phyloP scores from a whole-genome alignment of 768 basidiomycete species.

The Lentinula lateritia region DNA sequence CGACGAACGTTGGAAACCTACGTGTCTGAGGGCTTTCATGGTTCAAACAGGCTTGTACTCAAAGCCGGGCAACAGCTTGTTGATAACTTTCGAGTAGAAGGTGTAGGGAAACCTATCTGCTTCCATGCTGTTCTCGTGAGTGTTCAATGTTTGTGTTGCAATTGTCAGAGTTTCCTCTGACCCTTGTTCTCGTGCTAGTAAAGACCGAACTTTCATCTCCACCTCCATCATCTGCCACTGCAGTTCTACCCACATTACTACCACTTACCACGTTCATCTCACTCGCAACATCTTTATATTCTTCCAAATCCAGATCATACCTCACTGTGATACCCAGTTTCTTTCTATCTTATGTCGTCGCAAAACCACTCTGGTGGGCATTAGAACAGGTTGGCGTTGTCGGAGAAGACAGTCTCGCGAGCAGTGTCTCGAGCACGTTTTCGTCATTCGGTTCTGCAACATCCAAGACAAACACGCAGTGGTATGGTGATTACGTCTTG shows the following conservation, averaged over 20 bases:
- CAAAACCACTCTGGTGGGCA: constrained; percentile 83
- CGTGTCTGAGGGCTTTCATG: constrained; percentile 54
- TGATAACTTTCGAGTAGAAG: constrained; percentile 58
- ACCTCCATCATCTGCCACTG: constrained; percentile 8
- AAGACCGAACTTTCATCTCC: constrained; percentile 61
- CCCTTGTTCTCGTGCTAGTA: constrained; percentile 4
- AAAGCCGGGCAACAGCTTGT: constrained; percentile 47
- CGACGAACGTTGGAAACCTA: constrained; percentile 55
- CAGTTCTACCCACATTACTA: constrained; percentile 26
- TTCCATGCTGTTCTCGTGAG: constrained; percentile 72
- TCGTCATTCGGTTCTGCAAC: constrained; percentile 11
- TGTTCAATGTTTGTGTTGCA: constrained; percentile 10
- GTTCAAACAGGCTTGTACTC: constrained; percentile 52
- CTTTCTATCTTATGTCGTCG: constrained; percentile 65
- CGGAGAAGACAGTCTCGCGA: constrained; percentile 41
- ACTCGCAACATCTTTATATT: constrained; percentile 57
- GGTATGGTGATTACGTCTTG: constrained; percentile 71
- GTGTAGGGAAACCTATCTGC: constrained; percentile 71
- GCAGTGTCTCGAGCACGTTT: constrained; percentile 19
- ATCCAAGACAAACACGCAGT: constrained; percentile 37
- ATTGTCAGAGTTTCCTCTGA: background rate
- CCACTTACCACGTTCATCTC: constrained; percentile 50
- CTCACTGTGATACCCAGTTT: constrained; percentile 45
- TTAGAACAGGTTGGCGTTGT: constrained; percentile 74
- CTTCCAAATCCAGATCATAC: constrained; percentile 46